Base-by-base conservation (phyloP, 176 grass and related monocot genomes). In the Hordeum vulgare region DNA sequence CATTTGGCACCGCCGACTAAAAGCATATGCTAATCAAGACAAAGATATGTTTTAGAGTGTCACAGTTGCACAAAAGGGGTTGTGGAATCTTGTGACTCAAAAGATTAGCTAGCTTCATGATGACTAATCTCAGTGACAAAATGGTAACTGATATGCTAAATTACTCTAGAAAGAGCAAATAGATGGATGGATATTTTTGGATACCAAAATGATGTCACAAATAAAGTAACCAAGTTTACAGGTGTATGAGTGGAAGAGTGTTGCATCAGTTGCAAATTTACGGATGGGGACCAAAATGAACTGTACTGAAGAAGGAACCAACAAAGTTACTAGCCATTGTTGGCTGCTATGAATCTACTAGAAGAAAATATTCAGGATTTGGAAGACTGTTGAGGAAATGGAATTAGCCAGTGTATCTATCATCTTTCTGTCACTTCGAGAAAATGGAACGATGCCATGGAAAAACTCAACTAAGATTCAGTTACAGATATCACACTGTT, bases 101-200 rank as follows among this genome's bases (percentile, higher is more conserved):
- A 89, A 72, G 47, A 18, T 51, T 51, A 51, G 88, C 63, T 77
- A 37, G 40, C 56, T 45, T 72, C 20, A 64, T 8, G 66, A 64
- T 15, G 66, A 84, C 45, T 77, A 68, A 58, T 36, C 61, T 28
- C 73, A 51, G 60, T 66, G 60, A n/a, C 5, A 57, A 57, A 85
- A 28, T 21, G 61, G 10, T 39, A 76, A 49, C 17, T 20, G 8
- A 61, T 74, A 67, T 74, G 66, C 26, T 66, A 29, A 41, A 44
- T 72, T 60, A 59, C 45, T 63, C 39, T 7, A 31, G 11, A 77
- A 66, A 8, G 75, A 85, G 47, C 0, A 33, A 53, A 45, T 24
- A 63, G 8, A 2, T 33, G 20, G 24, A 65, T 49, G 45, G 6
- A 51, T 18, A 25, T 18, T 70, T 69, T 80, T 11, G 6, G 25